phyloP scores from a whole-genome alignment of 2,329 filamentous ascomycete species.

The Dactylellina haptotyla region DNA sequence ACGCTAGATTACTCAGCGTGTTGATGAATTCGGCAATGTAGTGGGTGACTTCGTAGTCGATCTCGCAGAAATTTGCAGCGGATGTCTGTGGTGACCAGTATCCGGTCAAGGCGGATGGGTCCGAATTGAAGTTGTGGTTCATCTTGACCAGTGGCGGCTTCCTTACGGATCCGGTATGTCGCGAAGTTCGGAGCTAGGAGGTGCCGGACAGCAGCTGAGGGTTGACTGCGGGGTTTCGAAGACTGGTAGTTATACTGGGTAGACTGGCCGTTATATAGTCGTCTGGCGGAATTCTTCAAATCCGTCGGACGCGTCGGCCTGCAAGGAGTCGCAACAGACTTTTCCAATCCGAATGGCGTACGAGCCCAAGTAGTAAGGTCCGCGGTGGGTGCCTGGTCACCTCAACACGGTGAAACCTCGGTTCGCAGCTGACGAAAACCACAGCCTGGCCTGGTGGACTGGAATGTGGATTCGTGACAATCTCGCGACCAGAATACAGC shows the following conservation, averaged over 20 bases:
- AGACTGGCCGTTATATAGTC: no score
- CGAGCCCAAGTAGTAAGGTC: constrained; percentile 8
- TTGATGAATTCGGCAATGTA: constrained; percentile 21
- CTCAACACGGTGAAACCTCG: neutral
- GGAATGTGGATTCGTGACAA: no score
- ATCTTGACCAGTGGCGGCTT: neutral
- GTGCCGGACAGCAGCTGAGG: neutral
- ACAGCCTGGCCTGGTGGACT: neutral
- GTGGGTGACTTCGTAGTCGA: constrained; percentile 11
- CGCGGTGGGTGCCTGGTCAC: neutral
- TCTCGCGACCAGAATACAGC: no score
- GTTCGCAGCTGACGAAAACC: neutral
- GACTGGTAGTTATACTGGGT: no score
- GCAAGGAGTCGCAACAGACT: no score
- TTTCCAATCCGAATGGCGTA: neutral
- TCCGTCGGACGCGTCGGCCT: no score
- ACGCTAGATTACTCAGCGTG: constrained; percentile 7
- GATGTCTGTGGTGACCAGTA: constrained; percentile 14
- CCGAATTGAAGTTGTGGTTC: constrained; percentile 1
- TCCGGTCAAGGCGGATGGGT: neutral
- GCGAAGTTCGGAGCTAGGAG: neutral
- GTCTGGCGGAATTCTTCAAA: no score
- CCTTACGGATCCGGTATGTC: no score
- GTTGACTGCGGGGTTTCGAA: no score
- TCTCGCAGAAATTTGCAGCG: constrained; percentile 11